A percentile compares a stretch with the other conserved stretches of the same genome.
phyloP scores from a whole-genome alignment of 1,284 basidiomycete genomes.

The Ceratobasidium sp. region DNA sequence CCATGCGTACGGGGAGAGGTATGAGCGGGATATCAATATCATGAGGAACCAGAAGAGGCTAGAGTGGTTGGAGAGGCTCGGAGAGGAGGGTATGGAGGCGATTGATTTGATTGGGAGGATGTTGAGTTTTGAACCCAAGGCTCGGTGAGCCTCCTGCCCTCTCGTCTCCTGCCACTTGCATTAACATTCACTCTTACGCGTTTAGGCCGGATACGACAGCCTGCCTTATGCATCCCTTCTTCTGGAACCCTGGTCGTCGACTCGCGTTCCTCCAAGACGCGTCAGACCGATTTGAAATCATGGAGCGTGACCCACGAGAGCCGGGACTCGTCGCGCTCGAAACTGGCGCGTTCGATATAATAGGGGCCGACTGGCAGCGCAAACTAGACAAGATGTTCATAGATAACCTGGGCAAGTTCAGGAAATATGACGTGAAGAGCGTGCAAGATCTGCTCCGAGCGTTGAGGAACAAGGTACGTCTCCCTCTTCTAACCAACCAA shows the following conservation, averaged over 20 bases:
- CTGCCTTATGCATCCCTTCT: constrained; percentile 93
- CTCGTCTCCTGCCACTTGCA: background rate
- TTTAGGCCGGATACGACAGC: constrained; percentile 85
- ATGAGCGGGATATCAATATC: constrained; percentile 92
- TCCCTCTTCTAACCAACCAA: background rate
- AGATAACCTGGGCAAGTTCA: constrained; percentile 94
- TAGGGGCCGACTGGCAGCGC: constrained; percentile 89
- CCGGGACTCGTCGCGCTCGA: constrained; percentile 81
- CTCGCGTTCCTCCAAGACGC: constrained; percentile 95
- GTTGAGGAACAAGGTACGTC: constrained; percentile 89
- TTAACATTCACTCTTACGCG: background rate
- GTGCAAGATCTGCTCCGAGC: constrained; percentile 94
- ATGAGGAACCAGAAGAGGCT: constrained; percentile 80
- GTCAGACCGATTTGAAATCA: constrained; percentile 97
- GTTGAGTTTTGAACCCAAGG: constrained; percentile 77
- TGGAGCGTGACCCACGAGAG: constrained; percentile 91
- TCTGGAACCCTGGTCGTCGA: constrained; percentile 90
- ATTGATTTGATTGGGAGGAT: constrained; percentile 79
- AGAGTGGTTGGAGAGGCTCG: constrained; percentile 76
- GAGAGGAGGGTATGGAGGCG: constrained; percentile 91
- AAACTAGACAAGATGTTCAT: constrained; percentile 89
- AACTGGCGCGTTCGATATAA: constrained; percentile 69
- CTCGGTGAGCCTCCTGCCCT: constrained; percentile 63
- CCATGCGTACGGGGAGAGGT: constrained; percentile 92
- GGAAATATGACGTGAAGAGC: constrained; percentile 92